A percentile compares a stretch with the other conserved stretches of the same genome.
Conservation (phyloP, 257 asterid species). For the Solanum megistacrolobum region DNA sequence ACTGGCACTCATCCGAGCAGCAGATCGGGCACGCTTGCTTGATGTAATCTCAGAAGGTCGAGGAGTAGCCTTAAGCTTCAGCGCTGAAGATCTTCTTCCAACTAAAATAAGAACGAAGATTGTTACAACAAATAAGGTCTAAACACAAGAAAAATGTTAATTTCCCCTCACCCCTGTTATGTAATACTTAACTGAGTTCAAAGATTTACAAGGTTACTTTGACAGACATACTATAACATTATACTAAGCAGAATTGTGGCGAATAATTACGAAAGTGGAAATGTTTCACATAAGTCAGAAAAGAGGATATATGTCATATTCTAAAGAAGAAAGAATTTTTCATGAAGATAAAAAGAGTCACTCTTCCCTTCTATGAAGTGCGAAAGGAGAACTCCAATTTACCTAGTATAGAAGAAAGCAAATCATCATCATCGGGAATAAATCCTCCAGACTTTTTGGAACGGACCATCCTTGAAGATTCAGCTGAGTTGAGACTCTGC, state of each 20-base stretch:
- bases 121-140: neutral
- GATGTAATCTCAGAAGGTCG: slow-evolving; percentile 60
- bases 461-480: slow-evolving; percentile 65
- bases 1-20: slow-evolving; percentile 42
- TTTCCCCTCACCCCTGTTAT: neutral
- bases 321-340: neutral
- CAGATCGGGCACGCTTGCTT: slow-evolving; percentile 48
- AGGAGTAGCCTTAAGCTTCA: slow-evolving; percentile 84
- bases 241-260: neutral
- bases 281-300: neutral
- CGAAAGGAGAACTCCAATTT: neutral
- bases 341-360: neutral
- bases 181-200: neutral
- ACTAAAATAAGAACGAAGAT: slow-evolving; percentile 22
- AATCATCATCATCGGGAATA: slow-evolving; percentile 85
- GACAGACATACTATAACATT: neutral
- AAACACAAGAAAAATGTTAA: neutral
- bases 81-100: slow-evolving; percentile 65
- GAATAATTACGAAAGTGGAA: neutral
- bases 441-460: slow-evolving; percentile 52
- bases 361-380: neutral
- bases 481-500: slow-evolving; percentile 78
- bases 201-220: neutral
- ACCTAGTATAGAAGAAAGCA: slow-evolving; percentile 93
- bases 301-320: neutral